Conservation (phyloP, 208 protist genomes). For the Crithidia bombi region DNA sequence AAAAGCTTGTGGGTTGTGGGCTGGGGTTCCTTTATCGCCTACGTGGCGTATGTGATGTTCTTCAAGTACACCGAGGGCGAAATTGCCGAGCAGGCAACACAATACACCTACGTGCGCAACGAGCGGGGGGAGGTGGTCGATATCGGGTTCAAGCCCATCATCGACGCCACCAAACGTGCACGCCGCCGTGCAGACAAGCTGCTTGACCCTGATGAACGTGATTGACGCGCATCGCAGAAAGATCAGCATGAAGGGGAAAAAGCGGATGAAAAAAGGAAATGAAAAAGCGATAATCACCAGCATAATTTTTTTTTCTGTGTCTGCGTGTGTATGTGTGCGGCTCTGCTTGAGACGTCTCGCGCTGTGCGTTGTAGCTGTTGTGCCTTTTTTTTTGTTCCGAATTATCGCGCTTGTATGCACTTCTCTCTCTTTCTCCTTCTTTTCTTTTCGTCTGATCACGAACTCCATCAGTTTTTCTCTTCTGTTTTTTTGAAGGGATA, state of each 20-base stretch:
- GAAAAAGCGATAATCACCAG: too few relatives aligned
- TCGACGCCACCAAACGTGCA: slow-evolving; percentile 73
- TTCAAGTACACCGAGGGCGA: slow-evolving; percentile 76
- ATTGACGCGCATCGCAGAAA: slow-evolving; percentile 23
- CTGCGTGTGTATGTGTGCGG: not conserved
- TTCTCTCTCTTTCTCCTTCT: too few relatives aligned
- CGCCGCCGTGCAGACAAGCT: slow-evolving; percentile 58
- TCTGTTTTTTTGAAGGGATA: too few relatives aligned
- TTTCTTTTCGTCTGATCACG: too few relatives aligned
- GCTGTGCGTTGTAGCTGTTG: not conserved
- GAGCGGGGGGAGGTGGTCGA: slow-evolving; percentile 82
- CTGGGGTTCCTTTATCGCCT: slow-evolving; percentile 58
- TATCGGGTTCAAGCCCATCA: slow-evolving; percentile 84
- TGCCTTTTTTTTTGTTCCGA: not conserved
- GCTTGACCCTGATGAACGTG: slow-evolving; percentile 60
- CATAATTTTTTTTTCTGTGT: not conserved
- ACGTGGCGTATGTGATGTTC: slow-evolving; percentile 78
- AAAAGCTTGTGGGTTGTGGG: slow-evolving; percentile 63
- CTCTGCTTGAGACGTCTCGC: not conserved
- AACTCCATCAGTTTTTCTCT: too few relatives aligned
- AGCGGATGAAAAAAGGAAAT: too few relatives aligned
- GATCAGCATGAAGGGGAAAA: too few relatives aligned
- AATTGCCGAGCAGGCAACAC: slow-evolving; percentile 70
- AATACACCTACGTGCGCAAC: slow-evolving; percentile 87
- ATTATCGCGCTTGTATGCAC: too few relatives aligned